phyloP scores from a whole-genome alignment of 2,329 filamentous ascomycete species.

The Lomentospora prolificans region DNA sequence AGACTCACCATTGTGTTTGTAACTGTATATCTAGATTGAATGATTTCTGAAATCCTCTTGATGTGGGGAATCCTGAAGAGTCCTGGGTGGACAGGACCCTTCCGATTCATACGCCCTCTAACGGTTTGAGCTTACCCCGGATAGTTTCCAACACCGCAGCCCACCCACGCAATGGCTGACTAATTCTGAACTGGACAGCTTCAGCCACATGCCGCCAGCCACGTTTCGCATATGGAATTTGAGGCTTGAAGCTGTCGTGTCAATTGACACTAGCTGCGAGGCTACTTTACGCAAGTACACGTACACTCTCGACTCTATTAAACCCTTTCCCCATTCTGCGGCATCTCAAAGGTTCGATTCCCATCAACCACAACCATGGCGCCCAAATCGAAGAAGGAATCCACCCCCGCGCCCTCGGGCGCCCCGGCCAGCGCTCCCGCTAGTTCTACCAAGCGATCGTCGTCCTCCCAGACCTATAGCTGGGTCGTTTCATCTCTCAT shows the following conservation, averaged over 20 bases:
- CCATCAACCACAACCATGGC: conserved; percentile 29
- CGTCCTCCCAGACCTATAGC: conserved; percentile 29
- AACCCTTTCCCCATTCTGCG: conserved; percentile 8
- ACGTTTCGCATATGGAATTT: neutral
- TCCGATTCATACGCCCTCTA: neutral
- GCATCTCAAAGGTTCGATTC: conserved; percentile 6
- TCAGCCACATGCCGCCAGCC: conserved; percentile 11
- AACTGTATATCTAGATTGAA: neutral
- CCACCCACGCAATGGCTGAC: neutral
- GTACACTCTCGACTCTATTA: conserved; percentile 7
- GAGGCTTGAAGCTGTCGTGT: conserved; percentile 25
- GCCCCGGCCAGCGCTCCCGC: conserved; percentile 14
- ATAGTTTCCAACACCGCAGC: too few species aligned
- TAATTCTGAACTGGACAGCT: neutral
- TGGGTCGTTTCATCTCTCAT: conserved; percentile 62
- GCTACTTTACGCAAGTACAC: conserved; percentile 11
- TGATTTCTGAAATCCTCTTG: neutral
- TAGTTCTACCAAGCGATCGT: conserved; percentile 14
- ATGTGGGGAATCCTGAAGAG: neutral
- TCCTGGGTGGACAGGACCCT: neutral
- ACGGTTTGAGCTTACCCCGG: neutral
- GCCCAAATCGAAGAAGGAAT: conserved; percentile 34
- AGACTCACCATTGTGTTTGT: neutral
- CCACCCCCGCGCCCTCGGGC: conserved; percentile 17
- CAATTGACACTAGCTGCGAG: conserved; percentile 15